Conservation (phyloP, 768 basidiomycete species). For the Collybia mongolica region DNA sequence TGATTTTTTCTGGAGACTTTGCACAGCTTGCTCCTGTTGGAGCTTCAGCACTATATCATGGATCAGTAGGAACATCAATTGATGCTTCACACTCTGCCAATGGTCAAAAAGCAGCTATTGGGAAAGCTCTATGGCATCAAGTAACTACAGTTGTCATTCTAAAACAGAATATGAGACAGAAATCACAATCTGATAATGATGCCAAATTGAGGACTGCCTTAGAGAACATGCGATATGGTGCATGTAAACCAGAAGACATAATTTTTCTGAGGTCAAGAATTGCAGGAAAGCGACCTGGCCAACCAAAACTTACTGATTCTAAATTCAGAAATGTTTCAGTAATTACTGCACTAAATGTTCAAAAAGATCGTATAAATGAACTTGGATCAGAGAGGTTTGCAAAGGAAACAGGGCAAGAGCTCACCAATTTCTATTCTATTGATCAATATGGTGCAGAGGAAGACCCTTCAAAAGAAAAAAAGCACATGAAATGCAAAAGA, state of each 20-base stretch:
- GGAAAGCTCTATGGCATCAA: constrained; percentile 33
- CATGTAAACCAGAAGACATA: constrained; percentile 24
- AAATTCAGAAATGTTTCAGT: constrained; percentile 28
- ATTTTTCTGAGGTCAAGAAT: constrained; percentile 24
- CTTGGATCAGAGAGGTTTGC: constrained; percentile 28
- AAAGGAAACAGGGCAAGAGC: constrained; percentile 18
- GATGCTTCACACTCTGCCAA: neutral
- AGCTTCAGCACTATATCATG: constrained; percentile 10
- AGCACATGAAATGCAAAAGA: too few species aligned
- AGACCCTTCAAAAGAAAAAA: neutral
- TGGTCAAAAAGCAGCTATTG: constrained; percentile 20
- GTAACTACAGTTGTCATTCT: constrained; percentile 33
- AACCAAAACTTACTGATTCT: constrained; percentile 13
- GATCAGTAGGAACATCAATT: neutral
- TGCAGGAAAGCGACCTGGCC: constrained; percentile 19
- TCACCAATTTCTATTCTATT: constrained; percentile 25
- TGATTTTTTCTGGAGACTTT: constrained; percentile 42
- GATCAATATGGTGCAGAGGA: neutral
- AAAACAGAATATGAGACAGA: constrained; percentile 31
- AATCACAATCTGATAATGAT: constrained; percentile 19
- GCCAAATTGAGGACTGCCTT: constrained; percentile 21
- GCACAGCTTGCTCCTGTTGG: constrained; percentile 33
- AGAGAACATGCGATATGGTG: constrained; percentile 30
- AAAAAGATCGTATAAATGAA: constrained; percentile 30
- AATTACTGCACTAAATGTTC: constrained; percentile 27